Percentiles rank a stretch among this genome's conserved stretches.
phyloP scores from a whole-genome alignment of 495 filamentous ascomycete species.

The Delitschia confertaspora region DNA sequence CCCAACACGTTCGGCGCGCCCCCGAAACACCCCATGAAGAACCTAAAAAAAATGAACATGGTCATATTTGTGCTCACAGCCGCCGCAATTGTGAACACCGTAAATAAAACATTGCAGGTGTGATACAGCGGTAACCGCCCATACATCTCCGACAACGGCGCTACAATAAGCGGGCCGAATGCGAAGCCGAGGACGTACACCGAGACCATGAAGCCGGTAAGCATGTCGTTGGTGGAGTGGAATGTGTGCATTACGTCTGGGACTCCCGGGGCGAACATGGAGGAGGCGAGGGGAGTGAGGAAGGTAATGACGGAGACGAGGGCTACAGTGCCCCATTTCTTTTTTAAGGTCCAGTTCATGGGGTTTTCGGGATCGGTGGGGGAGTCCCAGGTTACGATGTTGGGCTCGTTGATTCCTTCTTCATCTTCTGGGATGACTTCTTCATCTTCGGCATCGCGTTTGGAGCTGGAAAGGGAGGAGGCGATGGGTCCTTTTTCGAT shows the following conservation, averaged over 20 bases:
- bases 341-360: slow-evolving; percentile 38
- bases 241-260: slow-evolving; percentile 28
- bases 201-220: slow-evolving; percentile 37
- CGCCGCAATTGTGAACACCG: slow-evolving; percentile 42
- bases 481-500: not conserved
- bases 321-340: slow-evolving; percentile 23
- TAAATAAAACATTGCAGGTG: slow-evolving; percentile 38
- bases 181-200: slow-evolving; percentile 37
- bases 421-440: not conserved
- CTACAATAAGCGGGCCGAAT: slow-evolving; percentile 34
- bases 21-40: slow-evolving; percentile 40
- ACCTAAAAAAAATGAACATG: slow-evolving; percentile 42
- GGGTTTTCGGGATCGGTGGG: slow-evolving; percentile 38
- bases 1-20: slow-evolving; percentile 40
- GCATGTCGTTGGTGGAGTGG: slow-evolving; percentile 16
- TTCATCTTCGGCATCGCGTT: slow-evolving; percentile 3
- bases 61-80: slow-evolving; percentile 37
- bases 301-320: slow-evolving; percentile 26
- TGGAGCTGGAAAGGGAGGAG: slow-evolving; percentile 10
- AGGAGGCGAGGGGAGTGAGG: slow-evolving; percentile 25
- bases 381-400: slow-evolving; percentile 33
- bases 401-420: slow-evolving; percentile 21
- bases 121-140: slow-evolving; percentile 40
- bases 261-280: slow-evolving; percentile 27
- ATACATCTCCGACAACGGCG: slow-evolving; percentile 41